These are phyloP conservation scores for Croton laevigatus DNA, from an alignment of 441 rosid genomes.

Conservation along the genomic window DNA sequence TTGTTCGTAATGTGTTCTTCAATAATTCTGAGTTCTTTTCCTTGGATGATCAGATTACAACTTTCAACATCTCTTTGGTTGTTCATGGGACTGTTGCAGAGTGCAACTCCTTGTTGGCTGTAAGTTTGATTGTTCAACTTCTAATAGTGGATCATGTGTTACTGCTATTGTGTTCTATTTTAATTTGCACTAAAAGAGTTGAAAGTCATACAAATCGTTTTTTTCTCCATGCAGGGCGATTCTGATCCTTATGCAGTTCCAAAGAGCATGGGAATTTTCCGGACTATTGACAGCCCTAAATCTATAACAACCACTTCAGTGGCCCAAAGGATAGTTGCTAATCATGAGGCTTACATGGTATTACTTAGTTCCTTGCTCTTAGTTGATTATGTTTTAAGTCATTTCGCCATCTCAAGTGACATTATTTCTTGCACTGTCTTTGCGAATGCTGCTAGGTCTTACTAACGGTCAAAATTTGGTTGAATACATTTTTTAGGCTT, in stretches of 20 bases:
- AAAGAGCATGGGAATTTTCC: slow-evolving; percentile 75
- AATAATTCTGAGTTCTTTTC: slow-evolving; percentile 2
- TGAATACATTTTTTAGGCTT: background rate
- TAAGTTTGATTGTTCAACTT: slow-evolving; percentile 28
- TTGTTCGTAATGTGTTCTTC: background rate
- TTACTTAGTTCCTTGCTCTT: background rate
- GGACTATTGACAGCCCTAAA: slow-evolving; percentile 71
- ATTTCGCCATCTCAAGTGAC: background rate
- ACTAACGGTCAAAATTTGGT: background rate
- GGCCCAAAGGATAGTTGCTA: slow-evolving; percentile 75
- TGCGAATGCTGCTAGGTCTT: too few relatives aligned
- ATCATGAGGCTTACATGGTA: slow-evolving; percentile 84
- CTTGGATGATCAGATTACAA: slow-evolving; percentile 57
- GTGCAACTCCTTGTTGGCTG: slow-evolving; percentile 38
- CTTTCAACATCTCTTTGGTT: slow-evolving; percentile 83
- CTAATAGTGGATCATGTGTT: background rate
- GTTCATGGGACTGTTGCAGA: slow-evolving; percentile 90
- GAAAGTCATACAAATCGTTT: slow-evolving; percentile 1
- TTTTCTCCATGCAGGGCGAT: slow-evolving; percentile 42
- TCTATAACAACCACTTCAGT: slow-evolving; percentile 70
- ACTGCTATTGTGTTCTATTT: too few relatives aligned
- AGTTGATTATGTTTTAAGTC: background rate
- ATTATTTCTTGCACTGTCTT: too few relatives aligned
- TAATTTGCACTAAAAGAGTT: background rate
- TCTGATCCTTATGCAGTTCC: slow-evolving; percentile 76